These are phyloP conservation scores for Erigeron philadelphicus DNA, from an alignment of 140 eudicot species.

Conservation along the genomic window DNA sequence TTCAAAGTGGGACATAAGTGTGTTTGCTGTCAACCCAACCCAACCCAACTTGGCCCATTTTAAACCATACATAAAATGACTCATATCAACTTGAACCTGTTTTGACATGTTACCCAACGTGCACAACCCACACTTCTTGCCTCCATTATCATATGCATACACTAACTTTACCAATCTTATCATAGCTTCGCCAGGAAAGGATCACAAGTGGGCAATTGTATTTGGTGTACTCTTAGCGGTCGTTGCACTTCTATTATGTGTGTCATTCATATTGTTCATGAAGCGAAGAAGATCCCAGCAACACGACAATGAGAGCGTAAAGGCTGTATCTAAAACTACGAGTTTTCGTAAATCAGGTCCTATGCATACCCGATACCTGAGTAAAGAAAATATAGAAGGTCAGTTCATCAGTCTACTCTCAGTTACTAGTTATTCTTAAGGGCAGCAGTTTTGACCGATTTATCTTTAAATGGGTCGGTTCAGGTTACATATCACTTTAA, in stretches of 20 bases:
- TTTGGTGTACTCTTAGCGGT: constrained; percentile 40
- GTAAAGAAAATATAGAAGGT: constrained; percentile 53
- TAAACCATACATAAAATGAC: too few species aligned
- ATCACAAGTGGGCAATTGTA: constrained; percentile 49
- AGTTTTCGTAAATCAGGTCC: constrained; percentile 40
- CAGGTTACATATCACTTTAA: background rate
- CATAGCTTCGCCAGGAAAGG: constrained; percentile 29
- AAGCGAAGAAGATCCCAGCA: constrained; percentile 35
- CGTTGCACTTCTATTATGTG: constrained; percentile 45
- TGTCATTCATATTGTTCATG: constrained; percentile 40
- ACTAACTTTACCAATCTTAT: constrained; percentile 14
- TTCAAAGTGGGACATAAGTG: too few species aligned
- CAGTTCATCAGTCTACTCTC: constrained; percentile 1
- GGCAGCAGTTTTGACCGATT: background rate
- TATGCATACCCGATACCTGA: constrained; percentile 35
- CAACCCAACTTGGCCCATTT: too few species aligned
- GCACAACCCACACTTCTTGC: too few species aligned
- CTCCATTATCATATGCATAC: background rate
- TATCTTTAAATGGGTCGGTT: constrained; percentile 25
- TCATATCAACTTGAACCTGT: too few species aligned
- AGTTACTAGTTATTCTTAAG: background rate
- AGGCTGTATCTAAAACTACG: constrained; percentile 37
- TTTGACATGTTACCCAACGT: too few species aligned
- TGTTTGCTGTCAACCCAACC: too few species aligned
- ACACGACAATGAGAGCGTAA: constrained; percentile 35